These are phyloP conservation scores for Phytophthora pseudosyringae DNA, from an alignment of 352 stramenopile species.

Conservation along the genomic window DNA sequence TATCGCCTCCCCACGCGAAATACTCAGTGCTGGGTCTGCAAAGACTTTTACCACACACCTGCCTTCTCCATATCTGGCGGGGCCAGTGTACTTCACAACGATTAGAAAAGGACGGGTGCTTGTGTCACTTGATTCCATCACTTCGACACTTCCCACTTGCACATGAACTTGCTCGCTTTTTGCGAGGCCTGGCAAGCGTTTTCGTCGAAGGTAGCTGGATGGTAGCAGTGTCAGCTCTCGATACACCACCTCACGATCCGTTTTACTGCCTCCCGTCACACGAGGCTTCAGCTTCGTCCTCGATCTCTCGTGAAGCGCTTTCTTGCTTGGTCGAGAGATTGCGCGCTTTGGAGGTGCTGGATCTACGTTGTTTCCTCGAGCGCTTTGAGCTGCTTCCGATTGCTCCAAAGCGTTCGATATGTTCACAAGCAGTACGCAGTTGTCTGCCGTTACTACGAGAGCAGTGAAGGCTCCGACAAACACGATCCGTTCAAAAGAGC, in stretches of 20 bases:
- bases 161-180: constrained; percentile 21
- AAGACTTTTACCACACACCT: constrained; percentile 47
- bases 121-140: constrained; percentile 19
- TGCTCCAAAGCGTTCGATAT: constrained; percentile 32
- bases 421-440: constrained; percentile 47
- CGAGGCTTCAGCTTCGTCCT: constrained; percentile 26
- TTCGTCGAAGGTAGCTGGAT: constrained; percentile 23
- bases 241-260: constrained; percentile 39
- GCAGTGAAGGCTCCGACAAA: constrained; percentile 42
- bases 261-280: background rate
- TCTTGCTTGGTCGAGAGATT: constrained; percentile 1
- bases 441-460: constrained; percentile 36
- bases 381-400: constrained; percentile 1
- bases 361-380: background rate
- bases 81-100: constrained; percentile 22
- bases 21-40: constrained; percentile 33
- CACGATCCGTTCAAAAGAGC: constrained; percentile 36
- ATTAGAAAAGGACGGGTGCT: constrained; percentile 41
- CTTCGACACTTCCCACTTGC: constrained; percentile 24
- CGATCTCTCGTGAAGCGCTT: background rate
- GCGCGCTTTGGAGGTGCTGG: constrained; percentile 7
- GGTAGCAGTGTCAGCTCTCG: constrained; percentile 41
- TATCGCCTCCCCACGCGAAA: constrained; percentile 30
- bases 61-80: constrained; percentile 6
- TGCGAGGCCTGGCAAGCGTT: constrained; percentile 17